Evolutionary conservation across 1,284 basidiomycete genomes (phyloP), one percentile per base, ranked within the genome.

Genomic region (Ceratobasidium sp.): DNA sequence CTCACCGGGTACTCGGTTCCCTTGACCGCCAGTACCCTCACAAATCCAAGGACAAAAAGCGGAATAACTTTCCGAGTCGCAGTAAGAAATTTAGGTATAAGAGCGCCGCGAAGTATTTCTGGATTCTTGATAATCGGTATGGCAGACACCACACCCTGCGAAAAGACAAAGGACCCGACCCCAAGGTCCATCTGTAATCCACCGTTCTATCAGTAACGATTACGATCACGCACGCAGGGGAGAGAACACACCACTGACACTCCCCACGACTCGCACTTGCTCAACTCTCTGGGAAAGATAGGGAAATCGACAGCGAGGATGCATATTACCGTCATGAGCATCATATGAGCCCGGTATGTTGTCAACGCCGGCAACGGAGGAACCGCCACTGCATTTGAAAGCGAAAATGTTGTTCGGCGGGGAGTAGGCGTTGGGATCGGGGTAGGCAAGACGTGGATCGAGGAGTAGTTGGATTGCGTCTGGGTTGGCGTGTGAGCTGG

Each of bases 241-340:
- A 19, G 13, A 0, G 49, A 22, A 85, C 90, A 78, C 78, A 96
- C 95, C 82, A 98, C 79, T 27, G 95, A 97, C 0, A 95, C 94
- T 0, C 98, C 98, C 83, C 90, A 98, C 0, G 93, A 92, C 83
- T 99, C 96, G 80, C 95, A 97, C 81, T 99, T 99, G 11, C 92
- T 95, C 63, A 98, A 86, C 8, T 84, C 83, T 14, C 98, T 88
- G 0, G 97, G 97, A 80, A 98, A 99, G 29, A 97, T 86, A 0
- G 88, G 88, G 80, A 99, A 99, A 80, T 99, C 98, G 61, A 99
- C 97, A 0, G 98, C 97, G 8, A 99, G 88, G 76, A 99, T 99
- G 49, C 90, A 92, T 54, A 98, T 86, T 51, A 92, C 84, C 0
- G 98, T 98, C 86, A 99, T 89, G 41, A 98, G 83, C 87, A 99